These are phyloP conservation scores for Pyrenophora tritici-repentis DNA, from an alignment of 2,329 filamentous ascomycete genomes.

Conservation along the genomic window DNA sequence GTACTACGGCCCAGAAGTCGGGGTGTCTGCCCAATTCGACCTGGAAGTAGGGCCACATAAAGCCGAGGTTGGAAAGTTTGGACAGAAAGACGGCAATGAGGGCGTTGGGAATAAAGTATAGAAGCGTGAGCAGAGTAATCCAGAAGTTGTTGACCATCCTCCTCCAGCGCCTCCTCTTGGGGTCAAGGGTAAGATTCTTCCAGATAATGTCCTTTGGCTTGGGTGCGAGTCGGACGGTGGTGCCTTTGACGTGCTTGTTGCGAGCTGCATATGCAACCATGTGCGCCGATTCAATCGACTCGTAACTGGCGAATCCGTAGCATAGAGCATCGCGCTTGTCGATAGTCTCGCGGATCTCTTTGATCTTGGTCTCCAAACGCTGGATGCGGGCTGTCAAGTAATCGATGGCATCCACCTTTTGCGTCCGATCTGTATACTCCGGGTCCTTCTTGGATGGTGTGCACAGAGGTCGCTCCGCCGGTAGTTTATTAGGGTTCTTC, in stretches of 20 bases:
- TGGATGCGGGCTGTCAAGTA: constrained; percentile 87
- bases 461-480: constrained; percentile 76
- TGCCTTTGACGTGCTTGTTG: constrained; percentile 78
- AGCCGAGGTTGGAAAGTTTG: constrained; percentile 78
- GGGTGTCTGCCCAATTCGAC: constrained; percentile 65
- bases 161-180: constrained; percentile 70
- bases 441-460: constrained; percentile 77
- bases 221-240: constrained; percentile 78
- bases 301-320: constrained; percentile 94
- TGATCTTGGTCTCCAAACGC: constrained; percentile 80
- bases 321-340: constrained; percentile 87
- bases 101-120: constrained; percentile 92
- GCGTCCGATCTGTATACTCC: constrained; percentile 64
- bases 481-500: constrained; percentile 81
- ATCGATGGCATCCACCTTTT: constrained; percentile 91
- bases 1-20: constrained; percentile 80
- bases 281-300: constrained; percentile 85
- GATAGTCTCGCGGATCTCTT: constrained; percentile 77
- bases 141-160: constrained; percentile 81
- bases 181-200: constrained; percentile 82
- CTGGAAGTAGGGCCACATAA: constrained; percentile 78
- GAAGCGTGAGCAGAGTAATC: constrained; percentile 76
- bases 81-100: constrained; percentile 93
- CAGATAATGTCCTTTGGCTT: constrained; percentile 92
- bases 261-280: constrained; percentile 80